Base-by-base conservation (phyloP, 2,329 filamentous ascomycete species). In the Colletotrichum eleusines region DNA sequence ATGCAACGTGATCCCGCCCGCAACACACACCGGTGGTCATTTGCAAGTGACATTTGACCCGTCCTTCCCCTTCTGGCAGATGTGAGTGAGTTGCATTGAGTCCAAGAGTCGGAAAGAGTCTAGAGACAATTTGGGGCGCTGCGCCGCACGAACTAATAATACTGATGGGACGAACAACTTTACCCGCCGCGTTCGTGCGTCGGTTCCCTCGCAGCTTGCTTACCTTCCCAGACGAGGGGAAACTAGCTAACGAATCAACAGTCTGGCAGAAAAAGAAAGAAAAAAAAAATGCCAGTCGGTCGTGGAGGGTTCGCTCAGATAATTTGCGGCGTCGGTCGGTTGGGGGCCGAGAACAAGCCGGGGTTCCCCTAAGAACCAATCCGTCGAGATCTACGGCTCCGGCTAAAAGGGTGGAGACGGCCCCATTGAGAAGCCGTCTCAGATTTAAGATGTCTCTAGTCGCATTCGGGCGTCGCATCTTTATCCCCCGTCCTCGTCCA, bases 241-340 rank as follows among this genome's bases (percentile, higher is more conserved):
- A 66, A n/a, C n/a, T n/a, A n/a, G n/a, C 62, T 66, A 57, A n/a
- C 67, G 42, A 66, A 70, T 70, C 63, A 66, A 26, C 23, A 51
- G 16, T 18, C n/a, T 23, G 31, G 9, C 3, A 35, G n/a, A n/a
- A n/a, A n/a, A n/a, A n/a, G n/a, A n/a, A n/a, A n/a, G n/a, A n/a
- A n/a, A n/a, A n/a, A n/a, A n/a, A n/a, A 20, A 20, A 20, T 33
- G 66, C 31, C 26, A 61, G 28, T 42, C 11, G 20, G 20, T 14
- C 16, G 20, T 14, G 50, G 57, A 67, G 51, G 58, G 64, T 63
- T 63, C 58, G 51, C 64, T 68, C 51, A 59, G 64, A 54, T 53
- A n/a, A 54, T 6, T 28, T 46, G 64, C 64, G 64, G 64, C 69
- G 64, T 59, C 58, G 64, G 58, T 63, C 69, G 38, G 58, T 60